A percentile compares a stretch with the other conserved stretches of the same genome.
phyloP scores from a whole-genome alignment of 371 early-diverging fungal genomes.

The Enterocytospora artemiae region DNA sequence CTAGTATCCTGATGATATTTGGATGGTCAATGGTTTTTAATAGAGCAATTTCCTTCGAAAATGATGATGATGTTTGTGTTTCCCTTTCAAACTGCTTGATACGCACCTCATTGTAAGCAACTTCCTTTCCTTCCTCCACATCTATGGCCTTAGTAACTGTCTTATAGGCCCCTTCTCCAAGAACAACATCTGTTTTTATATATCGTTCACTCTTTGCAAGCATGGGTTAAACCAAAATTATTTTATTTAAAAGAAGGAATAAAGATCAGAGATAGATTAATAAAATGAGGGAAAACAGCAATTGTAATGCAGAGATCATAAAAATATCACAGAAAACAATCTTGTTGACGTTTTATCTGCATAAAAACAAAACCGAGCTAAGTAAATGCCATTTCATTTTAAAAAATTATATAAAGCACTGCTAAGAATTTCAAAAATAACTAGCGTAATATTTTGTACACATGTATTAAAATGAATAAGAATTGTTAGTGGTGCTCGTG shows the following conservation, averaged over 20 bases:
- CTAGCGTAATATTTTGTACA: too few species aligned
- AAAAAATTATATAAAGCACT: too few species aligned
- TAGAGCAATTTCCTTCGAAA: conserved; percentile 61
- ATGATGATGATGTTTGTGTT: conserved; percentile 63
- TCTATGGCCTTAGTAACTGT: conserved; percentile 75
- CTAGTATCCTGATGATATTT: conserved; percentile 69
- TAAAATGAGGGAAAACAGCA: too few species aligned
- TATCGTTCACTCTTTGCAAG: conserved; percentile 20
- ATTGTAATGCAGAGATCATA: too few species aligned
- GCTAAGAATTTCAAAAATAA: too few species aligned
- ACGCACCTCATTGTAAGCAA: conserved; percentile 72
- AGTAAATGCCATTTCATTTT: too few species aligned
- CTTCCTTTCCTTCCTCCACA: conserved; percentile 74
- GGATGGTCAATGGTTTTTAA: conserved; percentile 70
- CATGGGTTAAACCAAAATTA: background rate
- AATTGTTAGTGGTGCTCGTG: too few species aligned
- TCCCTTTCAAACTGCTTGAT: conserved; percentile 64
- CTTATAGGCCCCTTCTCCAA: conserved; percentile 75
- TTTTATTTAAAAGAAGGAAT: background rate
- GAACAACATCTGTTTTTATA: conserved; percentile 57
- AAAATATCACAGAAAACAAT: too few species aligned
- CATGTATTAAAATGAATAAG: too few species aligned
- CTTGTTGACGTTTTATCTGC: too few species aligned
- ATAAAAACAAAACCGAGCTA: too few species aligned
- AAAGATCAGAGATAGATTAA: background rate